These are phyloP conservation scores for Fusarium beomiforme DNA, from an alignment of 2,329 filamentous ascomycete species.

Conservation along the genomic window DNA sequence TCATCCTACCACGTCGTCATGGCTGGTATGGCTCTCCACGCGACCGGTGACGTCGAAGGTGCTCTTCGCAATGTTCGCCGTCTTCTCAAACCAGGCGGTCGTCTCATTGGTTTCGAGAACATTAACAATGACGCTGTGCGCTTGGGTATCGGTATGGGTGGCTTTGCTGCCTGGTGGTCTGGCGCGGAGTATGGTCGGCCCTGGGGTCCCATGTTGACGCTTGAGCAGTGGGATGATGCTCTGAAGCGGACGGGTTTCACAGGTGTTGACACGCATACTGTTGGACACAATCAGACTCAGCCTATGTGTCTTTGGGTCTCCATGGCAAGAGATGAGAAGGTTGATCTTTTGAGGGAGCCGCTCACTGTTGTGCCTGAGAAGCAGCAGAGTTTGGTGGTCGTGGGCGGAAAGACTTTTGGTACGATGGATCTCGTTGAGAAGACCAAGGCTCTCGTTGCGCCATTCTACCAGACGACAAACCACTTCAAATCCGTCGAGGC, in stretches of 20 bases:
- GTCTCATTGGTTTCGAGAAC: conserved; percentile 5
- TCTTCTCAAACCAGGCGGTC: conserved; percentile 10
- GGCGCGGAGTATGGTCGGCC: conserved; percentile 11
- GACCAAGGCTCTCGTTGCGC: neutral
- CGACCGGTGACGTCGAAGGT: neutral
- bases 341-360: neutral
- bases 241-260: conserved; percentile 11
- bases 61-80: neutral
- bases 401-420: neutral
- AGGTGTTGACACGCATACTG: conserved; percentile 12
- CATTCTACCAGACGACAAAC: neutral
- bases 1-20: conserved; percentile 3
- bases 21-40: neutral
- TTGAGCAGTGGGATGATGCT: conserved; percentile 16
- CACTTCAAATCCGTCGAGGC: neutral
- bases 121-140: conserved; percentile 1
- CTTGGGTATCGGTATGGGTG: neutral
- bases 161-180: conserved; percentile 23
- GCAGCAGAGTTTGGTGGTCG: neutral
- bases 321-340: neutral
- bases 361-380: neutral
- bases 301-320: conserved; percentile 8
- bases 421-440: neutral
- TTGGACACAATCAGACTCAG: conserved; percentile 3
- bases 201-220: conserved; percentile 6